These are phyloP conservation scores for Fonsecaea pedrosoi DNA, from an alignment of 2,329 filamentous ascomycete species.

Conservation along the genomic window DNA sequence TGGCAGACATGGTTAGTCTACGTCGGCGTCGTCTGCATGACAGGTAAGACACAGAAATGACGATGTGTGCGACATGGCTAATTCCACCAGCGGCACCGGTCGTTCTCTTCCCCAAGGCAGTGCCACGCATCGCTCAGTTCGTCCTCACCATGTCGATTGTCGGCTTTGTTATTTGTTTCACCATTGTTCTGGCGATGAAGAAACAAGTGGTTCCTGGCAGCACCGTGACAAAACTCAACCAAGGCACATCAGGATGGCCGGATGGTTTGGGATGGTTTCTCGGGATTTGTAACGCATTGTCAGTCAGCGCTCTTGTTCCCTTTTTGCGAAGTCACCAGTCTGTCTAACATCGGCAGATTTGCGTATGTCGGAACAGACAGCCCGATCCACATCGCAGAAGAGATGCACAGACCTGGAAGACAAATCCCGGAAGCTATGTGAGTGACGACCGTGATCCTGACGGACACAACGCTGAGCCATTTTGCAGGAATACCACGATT, in stretches of 20 bases:
- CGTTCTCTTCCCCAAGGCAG: slow-evolving; percentile 20
- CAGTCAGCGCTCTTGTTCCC: slow-evolving; percentile 19
- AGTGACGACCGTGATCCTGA: slow-evolving; percentile 13
- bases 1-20: slow-evolving; percentile 41
- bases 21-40: slow-evolving; percentile 16
- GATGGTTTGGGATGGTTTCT: slow-evolving; percentile 63
- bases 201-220: slow-evolving; percentile 2
- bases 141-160: slow-evolving; percentile 34
- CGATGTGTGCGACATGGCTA: no score
- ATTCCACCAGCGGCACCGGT: neutral
- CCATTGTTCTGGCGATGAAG: slow-evolving; percentile 41
- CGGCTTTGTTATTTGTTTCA: slow-evolving; percentile 41
- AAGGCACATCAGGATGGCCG: slow-evolving; percentile 73
- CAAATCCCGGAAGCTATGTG: neutral
- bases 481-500: neutral
- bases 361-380: slow-evolving; percentile 40
- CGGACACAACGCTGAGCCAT: slow-evolving; percentile 3
- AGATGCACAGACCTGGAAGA: slow-evolving; percentile 1
- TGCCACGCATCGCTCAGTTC: slow-evolving; percentile 29
- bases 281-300: slow-evolving; percentile 43
- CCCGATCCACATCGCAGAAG: slow-evolving; percentile 41
- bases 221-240: neutral
- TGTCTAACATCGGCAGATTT: slow-evolving; percentile 37
- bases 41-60: neutral
- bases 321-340: slow-evolving; percentile 23